Percentiles rank a stretch among this genome's conserved stretches.
phyloP scores from a whole-genome alignment of 106 monocot species.

The Phalaenopsis equestris region DNA sequence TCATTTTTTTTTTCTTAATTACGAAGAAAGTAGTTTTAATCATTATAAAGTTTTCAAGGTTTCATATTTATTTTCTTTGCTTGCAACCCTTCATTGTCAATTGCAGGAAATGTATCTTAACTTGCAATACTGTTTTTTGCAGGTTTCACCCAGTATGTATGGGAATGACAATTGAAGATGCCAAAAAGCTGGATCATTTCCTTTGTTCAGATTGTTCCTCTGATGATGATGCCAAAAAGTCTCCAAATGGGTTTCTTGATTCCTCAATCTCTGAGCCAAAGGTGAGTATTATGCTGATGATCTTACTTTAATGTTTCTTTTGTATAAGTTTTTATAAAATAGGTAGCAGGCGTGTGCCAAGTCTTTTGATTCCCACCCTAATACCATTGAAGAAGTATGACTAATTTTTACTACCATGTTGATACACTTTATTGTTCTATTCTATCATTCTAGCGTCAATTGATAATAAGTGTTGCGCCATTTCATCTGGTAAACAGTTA shows the following conservation, averaged over 20 bases:
- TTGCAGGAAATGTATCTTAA: not conserved
- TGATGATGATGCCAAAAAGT: constrained; percentile 20
- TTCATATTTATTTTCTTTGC: not conserved
- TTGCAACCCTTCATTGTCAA: too few relatives aligned
- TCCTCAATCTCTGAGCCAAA: constrained; percentile 16
- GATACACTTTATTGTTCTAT: not conserved
- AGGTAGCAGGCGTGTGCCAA: not conserved
- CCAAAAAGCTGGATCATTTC: constrained; percentile 28
- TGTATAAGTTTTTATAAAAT: not conserved
- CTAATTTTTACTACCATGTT: not conserved
- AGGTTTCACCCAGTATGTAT: constrained; percentile 30
- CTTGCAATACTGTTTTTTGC: not conserved
- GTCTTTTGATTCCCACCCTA: not conserved
- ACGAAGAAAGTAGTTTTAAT: not conserved
- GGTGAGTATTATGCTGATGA: constrained; percentile 7
- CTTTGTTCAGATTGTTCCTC: constrained; percentile 21
- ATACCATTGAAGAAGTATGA: not conserved
- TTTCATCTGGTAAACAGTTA: not conserved
- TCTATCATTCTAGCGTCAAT: not conserved
- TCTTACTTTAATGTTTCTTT: too few relatives aligned
- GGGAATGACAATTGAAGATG: constrained; percentile 25
- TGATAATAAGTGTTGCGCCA: not conserved
- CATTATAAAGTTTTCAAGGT: not conserved
- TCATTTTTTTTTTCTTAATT: too few relatives aligned
- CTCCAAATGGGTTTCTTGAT: constrained; percentile 16